Evolutionary conservation across 495 filamentous ascomycete genomes (phyloP), one percentile per base, ranked within the genome.

Genomic region (Hypoxylon lienhwacheense): DNA sequence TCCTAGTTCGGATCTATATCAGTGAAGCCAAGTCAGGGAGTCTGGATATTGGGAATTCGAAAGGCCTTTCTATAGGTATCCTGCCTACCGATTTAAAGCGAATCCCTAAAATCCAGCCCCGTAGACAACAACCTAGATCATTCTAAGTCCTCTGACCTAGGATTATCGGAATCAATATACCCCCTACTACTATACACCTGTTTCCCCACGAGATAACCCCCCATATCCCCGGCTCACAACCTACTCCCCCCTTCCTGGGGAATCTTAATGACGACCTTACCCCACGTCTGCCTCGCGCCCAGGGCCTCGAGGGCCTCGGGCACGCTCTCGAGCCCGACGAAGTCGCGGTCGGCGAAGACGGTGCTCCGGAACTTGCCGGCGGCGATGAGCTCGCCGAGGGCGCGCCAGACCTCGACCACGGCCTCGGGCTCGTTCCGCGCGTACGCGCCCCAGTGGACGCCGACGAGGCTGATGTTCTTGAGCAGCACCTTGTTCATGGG

Each of bases 381-480:
- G 10, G 76, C 77, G 47, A 96, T 85, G 48, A 97, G 65, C 64
- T 84, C 76, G 70, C 86, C 87, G 36, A 97, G 77, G 1, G 87
- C 91, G 44, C 84, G 66, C 92, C 92, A 97, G 1, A 96, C 91
- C 3, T 63, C 69, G 15, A 75, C 76, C 0, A 93, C 81, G 5
- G 79, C 87, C 69, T 85, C 80, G 40, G 73, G 82, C 75, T 96
- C 90, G 56, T 82, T 79, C 24, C 72, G 78, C 1, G 84, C 76
- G 76, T 96, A 97, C 69, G 81, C 77, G 1, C 92, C 92, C 91
- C 91, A 97, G 69, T 96, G 90, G 63, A 96, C 70, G 1, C 92
- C 92, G 3, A 96, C 86, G 10, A 97, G 67, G 56, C 83, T 87
- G 47, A 96, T 91, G 71, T 97, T 97, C 81, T 96, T 97, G 62